A percentile compares a stretch with the other conserved stretches of the same genome.
Conservation (phyloP, 2,329 filamentous ascomycete genomes). For the Trematosphaeria pertusa region DNA sequence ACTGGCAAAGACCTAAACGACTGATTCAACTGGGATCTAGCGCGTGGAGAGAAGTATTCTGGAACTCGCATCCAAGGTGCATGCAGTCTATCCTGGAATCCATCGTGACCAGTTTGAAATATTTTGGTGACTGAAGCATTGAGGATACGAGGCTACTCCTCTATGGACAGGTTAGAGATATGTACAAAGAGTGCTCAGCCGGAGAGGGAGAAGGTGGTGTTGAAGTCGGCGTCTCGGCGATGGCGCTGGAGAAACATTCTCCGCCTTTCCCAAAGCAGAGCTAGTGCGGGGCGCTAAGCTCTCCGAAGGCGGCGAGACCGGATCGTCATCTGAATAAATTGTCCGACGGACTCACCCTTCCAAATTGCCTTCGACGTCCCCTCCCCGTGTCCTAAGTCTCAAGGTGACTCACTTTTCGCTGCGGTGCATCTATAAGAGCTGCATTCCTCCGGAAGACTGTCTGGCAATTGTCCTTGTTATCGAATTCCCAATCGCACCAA, state of each 20-base stretch:
- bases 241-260: neutral
- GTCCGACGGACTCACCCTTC: conserved; percentile 14
- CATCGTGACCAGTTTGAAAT: too few relatives aligned
- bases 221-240: conserved; percentile 2
- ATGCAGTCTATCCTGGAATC: too few relatives aligned
- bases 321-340: conserved; percentile 16
- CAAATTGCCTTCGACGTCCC: neutral
- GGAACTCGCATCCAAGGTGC: too few relatives aligned
- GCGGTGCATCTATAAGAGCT: conserved; percentile 5
- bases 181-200: too few relatives aligned
- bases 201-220: too few relatives aligned
- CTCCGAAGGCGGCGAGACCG: conserved; percentile 12
- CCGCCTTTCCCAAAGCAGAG: neutral
- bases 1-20: too few relatives aligned
- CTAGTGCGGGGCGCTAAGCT: conserved; percentile 2
- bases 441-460: neutral
- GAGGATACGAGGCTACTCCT: too few relatives aligned
- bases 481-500: neutral
- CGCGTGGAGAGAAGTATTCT: too few relatives aligned
- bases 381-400: neutral
- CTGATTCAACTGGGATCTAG: too few relatives aligned
- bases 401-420: conserved; percentile 10
- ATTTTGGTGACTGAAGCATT: too few relatives aligned
- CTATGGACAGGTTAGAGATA: too few relatives aligned
- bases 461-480: neutral